Base-by-base conservation (phyloP, 805 yeast species). In the Schwanniomyces sp. region DNA sequence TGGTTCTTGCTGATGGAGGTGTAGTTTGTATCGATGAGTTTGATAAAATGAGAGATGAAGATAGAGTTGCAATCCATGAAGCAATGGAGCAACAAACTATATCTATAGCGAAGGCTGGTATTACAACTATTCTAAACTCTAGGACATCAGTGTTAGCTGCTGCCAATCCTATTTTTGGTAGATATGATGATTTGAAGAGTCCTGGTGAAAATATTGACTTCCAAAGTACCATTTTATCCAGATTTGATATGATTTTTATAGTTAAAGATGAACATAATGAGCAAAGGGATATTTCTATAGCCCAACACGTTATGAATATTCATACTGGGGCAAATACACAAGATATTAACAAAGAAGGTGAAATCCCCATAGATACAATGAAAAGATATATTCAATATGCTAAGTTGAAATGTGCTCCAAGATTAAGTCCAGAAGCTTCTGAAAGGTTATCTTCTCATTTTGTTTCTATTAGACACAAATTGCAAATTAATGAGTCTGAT, bases 61-160 rank as follows among this genome's bases (percentile, higher is more conserved):
- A 94, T 69, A 80, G 99, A 63, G 98, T 94, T 34, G 98, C 99
- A 0, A 94, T 94, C 56, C 99, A 94, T 69, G 99, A 94, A 75
- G 99, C 99, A 10, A 94, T 94, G 99, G 99, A 94, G 73, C 99
- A 94, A 69, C 99, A 94, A 70, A 94, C 99, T 0, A 94, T 94
- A 50, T 92, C 98, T 11, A 91, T 94, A 65, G 99, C 99, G 28
- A 94, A 94, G 67, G 99, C 99, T 8, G 99, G 99, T 66, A 94
- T 94, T 57, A 94, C 98, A 2, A 94, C 99, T 0, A 91, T 94
- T 47, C 78, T 94, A 57, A 94, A 94, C 68, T 94, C 99, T 3
- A 81, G 99, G 70, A 94, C 99, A 0, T 85, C 96, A 30, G 99
- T 94, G 4, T 75, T 94, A 41, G 99, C 99, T 0, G 99, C 99